Conservation (phyloP, 805 yeast genomes). For the Pichia rugopelliculosa region DNA sequence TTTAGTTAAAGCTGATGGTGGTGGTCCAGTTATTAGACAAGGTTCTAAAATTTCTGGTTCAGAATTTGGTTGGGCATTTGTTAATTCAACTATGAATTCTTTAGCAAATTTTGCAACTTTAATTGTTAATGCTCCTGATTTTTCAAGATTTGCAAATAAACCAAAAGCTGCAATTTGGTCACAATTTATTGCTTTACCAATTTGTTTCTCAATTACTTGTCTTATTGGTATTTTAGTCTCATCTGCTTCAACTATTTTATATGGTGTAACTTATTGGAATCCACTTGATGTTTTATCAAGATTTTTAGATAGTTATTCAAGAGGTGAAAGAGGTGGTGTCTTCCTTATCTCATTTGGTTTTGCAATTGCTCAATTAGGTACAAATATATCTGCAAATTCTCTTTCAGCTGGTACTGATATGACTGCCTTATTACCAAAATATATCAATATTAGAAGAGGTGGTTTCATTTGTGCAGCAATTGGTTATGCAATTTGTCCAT, state of each 20-base stretch:
- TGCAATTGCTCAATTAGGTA: conserved; percentile 70
- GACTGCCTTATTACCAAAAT: conserved; percentile 57
- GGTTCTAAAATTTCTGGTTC: conserved; percentile 46
- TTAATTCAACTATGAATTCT: conserved; percentile 69
- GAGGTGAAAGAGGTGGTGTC: conserved; percentile 72
- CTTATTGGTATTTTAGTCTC: conserved; percentile 80
- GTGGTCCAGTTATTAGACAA: conserved; percentile 63
- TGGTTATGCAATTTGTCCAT: conserved; percentile 70
- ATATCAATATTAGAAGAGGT: conserved; percentile 71
- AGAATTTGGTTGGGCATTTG: conserved; percentile 76
- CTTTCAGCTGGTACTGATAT: conserved; percentile 68
- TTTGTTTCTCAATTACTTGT: conserved; percentile 73
- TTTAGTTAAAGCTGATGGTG: conserved; percentile 69
- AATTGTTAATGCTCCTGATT: conserved; percentile 84
- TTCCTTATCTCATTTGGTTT: conserved; percentile 66
- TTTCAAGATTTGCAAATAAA: conserved; percentile 71
- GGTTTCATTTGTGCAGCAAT: conserved; percentile 67
- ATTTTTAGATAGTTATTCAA: conserved; percentile 46
- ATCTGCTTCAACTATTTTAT: conserved; percentile 63
- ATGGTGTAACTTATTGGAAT: conserved; percentile 70
- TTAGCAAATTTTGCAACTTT: conserved; percentile 85
- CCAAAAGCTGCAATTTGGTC: conserved; percentile 45
- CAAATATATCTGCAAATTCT: conserved; percentile 68
- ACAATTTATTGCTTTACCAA: conserved; percentile 61
- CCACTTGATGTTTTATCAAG: conserved; percentile 70